Evolutionary conservation across 176 grass and related monocot species (phyloP).

Genomic region (Chrysopogon serrulatus): DNA sequence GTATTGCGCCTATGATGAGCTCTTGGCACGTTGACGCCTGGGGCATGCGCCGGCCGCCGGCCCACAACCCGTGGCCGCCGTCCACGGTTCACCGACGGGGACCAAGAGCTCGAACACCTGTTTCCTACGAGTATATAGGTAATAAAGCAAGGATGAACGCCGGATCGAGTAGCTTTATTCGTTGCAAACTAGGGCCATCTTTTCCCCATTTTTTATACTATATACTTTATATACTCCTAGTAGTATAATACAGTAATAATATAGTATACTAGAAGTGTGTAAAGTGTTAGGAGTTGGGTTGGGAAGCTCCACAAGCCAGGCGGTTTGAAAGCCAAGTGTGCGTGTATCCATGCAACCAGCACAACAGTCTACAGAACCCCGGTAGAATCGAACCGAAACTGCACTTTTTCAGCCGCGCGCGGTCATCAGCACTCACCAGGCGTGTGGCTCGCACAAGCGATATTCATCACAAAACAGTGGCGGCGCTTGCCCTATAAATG

Average conservation of each 20-base stretch:
- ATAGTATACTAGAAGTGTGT: too few species aligned
- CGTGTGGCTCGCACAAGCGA: not conserved
- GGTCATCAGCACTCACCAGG: not conserved
- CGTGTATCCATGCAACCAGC: not conserved
- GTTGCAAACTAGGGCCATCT: not conserved
- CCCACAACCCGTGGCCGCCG: not conserved
- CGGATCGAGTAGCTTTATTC: slow-evolving; percentile 19
- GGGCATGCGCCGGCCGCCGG: not conserved
- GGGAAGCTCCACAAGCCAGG: not conserved
- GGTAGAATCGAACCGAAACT: not conserved
- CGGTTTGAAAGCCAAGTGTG: not conserved
- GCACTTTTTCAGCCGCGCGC: not conserved
- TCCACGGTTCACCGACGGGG: not conserved
- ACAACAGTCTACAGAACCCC: not conserved
- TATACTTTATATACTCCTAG: too few species aligned
- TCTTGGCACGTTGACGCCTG: not conserved
- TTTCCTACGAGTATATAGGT: not conserved
- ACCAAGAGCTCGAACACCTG: not conserved
- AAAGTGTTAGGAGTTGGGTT: too few species aligned
- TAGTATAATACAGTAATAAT: too few species aligned
- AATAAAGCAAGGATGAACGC: slow-evolving; percentile 1
- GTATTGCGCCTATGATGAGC: not conserved
- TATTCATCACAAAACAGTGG: not conserved
- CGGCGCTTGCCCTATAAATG: slow-evolving; percentile 39
- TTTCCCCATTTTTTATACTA: not conserved